Base-by-base conservation (phyloP, 805 yeast genomes). In the Starmerella kuoi region DNA sequence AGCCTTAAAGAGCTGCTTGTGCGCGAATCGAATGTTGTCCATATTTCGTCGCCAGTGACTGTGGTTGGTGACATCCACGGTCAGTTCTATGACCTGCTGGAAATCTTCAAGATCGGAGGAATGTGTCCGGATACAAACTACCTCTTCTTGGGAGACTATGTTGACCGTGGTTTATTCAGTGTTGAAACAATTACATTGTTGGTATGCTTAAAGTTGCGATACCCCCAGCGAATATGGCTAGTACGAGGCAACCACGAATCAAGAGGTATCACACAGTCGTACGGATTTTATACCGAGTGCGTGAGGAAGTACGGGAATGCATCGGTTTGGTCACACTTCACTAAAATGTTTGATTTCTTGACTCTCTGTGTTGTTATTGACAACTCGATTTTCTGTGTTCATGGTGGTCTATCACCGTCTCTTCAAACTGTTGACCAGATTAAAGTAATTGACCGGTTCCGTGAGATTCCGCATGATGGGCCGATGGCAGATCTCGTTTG, bases 401-500 rank as follows among this genome's bases (percentile, higher is more conserved):
- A 91, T 58, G 99, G 99, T 4, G 98, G 98, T 0, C 63, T 91
- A 5, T 83, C 95, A 4, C 99, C 99, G 0, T 83, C 86, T 49
- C 84, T 94, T 36, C 97, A 88, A 57, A 82, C 91, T 6, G 71
- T 91, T 19, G 96, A 91, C 58, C 96, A 93, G 51, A 84, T 91
- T 39, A 70, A 81, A 49, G 77, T 91, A 14, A 78, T 93, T 7
- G 98, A 91, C 61, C 61, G 99, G 45, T 88, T 86, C 58, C 74
- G 78, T 50, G 99, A 91, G 59, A 85, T 93, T 11, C 99, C 99
- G 0, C 98, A 93, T 54, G 98, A 91, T 59, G 99, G 99, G 0
- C 94, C 96, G 14, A 91, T 91, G 96, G 98, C 98, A 1, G 99
- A 91, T 60, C 66, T 91, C 38, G 97, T 91, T 17, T 91, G 99